A percentile compares a stretch with the other conserved stretches of the same genome.
phyloP scores from a whole-genome alignment of 2,329 filamentous ascomycete species.

The Penicillium sp. region DNA sequence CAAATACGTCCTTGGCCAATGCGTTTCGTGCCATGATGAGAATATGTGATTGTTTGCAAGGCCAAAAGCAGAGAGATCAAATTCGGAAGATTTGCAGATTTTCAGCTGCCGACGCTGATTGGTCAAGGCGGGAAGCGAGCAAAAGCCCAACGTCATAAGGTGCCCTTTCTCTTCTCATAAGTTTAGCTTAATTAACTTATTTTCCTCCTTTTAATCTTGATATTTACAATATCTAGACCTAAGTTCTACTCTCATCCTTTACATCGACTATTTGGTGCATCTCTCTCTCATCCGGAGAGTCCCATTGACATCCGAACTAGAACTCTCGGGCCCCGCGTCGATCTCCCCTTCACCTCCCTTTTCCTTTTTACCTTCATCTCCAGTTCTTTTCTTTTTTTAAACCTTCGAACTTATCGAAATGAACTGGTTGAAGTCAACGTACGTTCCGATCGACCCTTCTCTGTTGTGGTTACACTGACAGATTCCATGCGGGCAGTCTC shows the following conservation, averaged over 20 bases:
- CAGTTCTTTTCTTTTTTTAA: not conserved
- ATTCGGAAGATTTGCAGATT: constrained; percentile 19
- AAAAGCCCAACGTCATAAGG: constrained; percentile 21
- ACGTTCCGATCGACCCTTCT: constrained; percentile 41
- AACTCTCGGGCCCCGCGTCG: constrained; percentile 33
- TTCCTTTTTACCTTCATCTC: constrained; percentile 15
- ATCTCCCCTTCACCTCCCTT: constrained; percentile 29
- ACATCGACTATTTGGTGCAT: constrained; percentile 1
- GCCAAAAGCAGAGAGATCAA: constrained; percentile 5
- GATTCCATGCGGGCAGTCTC: constrained; percentile 57
- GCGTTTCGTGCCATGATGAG: constrained; percentile 52
- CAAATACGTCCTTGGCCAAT: constrained; percentile 63
- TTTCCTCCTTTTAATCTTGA: not conserved
- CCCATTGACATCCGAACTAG: constrained; percentile 27
- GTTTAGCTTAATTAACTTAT: not conserved
- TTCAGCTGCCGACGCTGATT: constrained; percentile 21
- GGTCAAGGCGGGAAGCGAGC: constrained; percentile 23
- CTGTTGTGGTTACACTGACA: constrained; percentile 15
- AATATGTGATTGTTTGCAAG: not conserved
- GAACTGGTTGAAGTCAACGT: constrained; percentile 94
- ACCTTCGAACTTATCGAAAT: constrained; percentile 46
- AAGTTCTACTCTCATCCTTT: not conserved
- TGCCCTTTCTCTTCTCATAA: not conserved
- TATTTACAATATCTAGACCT: not conserved
- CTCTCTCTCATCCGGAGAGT: constrained; percentile 3